Evolutionary conservation across 75 land plant genomes (phyloP).

Genomic region (Cupressus sempervirens): DNA sequence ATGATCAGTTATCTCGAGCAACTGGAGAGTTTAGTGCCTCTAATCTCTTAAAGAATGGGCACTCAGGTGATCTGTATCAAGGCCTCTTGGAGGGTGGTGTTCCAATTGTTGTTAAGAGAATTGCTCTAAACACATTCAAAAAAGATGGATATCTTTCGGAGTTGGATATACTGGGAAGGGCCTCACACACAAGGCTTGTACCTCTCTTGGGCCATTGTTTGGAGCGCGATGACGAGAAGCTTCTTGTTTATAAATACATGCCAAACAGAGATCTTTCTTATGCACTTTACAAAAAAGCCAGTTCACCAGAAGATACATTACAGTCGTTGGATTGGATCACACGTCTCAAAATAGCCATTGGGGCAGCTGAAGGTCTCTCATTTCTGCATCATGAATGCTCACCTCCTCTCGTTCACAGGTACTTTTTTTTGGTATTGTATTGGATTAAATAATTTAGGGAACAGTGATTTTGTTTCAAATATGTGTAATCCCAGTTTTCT

Average conservation of each 20-base stretch:
- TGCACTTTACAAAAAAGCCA: slow-evolving; percentile 61
- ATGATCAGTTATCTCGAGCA: slow-evolving; percentile 69
- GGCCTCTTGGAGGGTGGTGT: slow-evolving; percentile 65
- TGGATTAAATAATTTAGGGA: background rate
- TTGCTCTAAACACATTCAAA: slow-evolving; percentile 39
- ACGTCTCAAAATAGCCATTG: slow-evolving; percentile 82
- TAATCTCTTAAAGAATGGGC: slow-evolving; percentile 84
- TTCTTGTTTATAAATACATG: slow-evolving; percentile 82
- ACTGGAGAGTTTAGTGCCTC: slow-evolving; percentile 51
- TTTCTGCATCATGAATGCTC: slow-evolving; percentile 86
- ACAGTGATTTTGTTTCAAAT: background rate
- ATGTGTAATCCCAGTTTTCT: background rate
- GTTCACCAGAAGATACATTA: slow-evolving; percentile 47
- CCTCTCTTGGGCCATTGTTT: slow-evolving; percentile 85
- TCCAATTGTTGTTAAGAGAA: slow-evolving; percentile 65
- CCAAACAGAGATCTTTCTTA: slow-evolving; percentile 74
- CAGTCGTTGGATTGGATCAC: slow-evolving; percentile 95
- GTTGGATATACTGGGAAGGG: slow-evolving; percentile 69
- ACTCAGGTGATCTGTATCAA: slow-evolving; percentile 78
- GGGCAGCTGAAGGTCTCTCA: slow-evolving; percentile 79
- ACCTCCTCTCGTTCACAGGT: slow-evolving; percentile 96
- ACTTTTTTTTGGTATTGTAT: background rate
- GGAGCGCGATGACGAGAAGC: slow-evolving; percentile 78
- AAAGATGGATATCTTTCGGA: slow-evolving; percentile 65
- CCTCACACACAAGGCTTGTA: slow-evolving; percentile 71